phyloP scores from a whole-genome alignment of 768 basidiomycete species.

The Lepiota brunneoincarnata region DNA sequence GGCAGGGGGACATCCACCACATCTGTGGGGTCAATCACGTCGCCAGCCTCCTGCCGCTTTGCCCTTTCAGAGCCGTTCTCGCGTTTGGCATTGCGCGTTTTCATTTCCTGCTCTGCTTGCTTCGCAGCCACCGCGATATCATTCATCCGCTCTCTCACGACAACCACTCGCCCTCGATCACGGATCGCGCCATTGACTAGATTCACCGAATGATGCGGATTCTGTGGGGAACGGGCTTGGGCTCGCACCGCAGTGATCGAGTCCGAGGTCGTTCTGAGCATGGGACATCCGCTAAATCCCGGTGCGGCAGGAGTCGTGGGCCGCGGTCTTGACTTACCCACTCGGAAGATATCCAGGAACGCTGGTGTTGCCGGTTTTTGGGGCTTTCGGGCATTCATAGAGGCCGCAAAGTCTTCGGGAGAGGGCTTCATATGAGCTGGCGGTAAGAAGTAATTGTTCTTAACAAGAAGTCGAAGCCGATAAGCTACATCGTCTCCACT shows the following conservation, averaged over 20 bases:
- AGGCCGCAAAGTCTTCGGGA: conserved; percentile 56
- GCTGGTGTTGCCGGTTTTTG: conserved; percentile 42
- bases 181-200: conserved; percentile 18
- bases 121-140: conserved; percentile 69
- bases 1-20: conserved; percentile 76
- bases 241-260: conserved; percentile 42
- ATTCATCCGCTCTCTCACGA: conserved; percentile 79
- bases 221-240: conserved; percentile 30
- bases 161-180: conserved; percentile 62
- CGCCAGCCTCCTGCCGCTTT: conserved; percentile 37
- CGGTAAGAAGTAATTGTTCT: conserved; percentile 86
- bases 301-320: conserved; percentile 46
- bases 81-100: conserved; percentile 44
- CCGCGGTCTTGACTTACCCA: conserved; percentile 66
- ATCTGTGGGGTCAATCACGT: conserved; percentile 82
- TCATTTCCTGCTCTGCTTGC: conserved; percentile 73
- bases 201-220: conserved; percentile 32
- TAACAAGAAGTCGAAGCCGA: conserved; percentile 78
- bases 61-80: conserved; percentile 44
- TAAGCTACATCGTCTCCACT: conserved; percentile 81
- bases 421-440: conserved; percentile 85
- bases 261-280: conserved; percentile 65
- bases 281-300: conserved; percentile 28
- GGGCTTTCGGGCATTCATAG: conserved; percentile 39
- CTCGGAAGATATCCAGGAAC: conserved; percentile 72